Base-by-base conservation (phyloP, 495 filamentous ascomycete species). In the Hyaloscypha hepaticicola region DNA sequence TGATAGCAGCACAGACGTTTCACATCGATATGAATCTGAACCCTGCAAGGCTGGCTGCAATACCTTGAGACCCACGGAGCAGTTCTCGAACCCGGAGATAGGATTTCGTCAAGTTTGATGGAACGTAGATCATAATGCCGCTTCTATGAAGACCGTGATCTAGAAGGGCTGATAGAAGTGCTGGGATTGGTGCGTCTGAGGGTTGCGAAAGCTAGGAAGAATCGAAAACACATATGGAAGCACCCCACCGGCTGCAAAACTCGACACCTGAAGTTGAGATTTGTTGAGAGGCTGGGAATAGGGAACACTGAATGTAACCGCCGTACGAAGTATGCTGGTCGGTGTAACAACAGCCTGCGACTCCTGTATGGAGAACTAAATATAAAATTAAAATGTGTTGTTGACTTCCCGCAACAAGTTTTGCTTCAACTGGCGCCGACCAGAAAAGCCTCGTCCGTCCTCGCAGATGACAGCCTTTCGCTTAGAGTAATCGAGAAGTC, bases 1-100 rank as follows among this genome's bases (percentile, higher is more conserved):
- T 62, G 49, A 29, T 24, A 49, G 3, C 21, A 49, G 58, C 34
- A 60, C 41, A 29, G 34, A 61, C 59, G 59, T 61, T 61, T 53
- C 59, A 52, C 33, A 50, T 28, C 38, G n/a, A 27, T 29, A 52
- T 50, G 59, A 25, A 61, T 26, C 59, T 28, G 22, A 52, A 22
- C 28, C 59, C 50, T 53, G 50, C 50, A 53, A 5, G 1, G 11
- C 8, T 5, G 19, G 14, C 19, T 41, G n/a, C n/a, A n/a, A 6
- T 41, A 41, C 38, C 38, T 41, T 41, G 38, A 45, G 19, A 11
- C 38, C 38, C 38, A 45, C 11, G 38, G 38, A 45, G 16, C 38
- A 45, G 19, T 16, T 45, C 19, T 45, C 38, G 38, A 45, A 45
- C 38, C 1, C 14, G 38, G 38, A 45, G 19, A 45, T 45, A 45